Evolutionary conservation across 257 asterid genomes (phyloP).

Genomic region (Gynochthodes officinalis): DNA sequence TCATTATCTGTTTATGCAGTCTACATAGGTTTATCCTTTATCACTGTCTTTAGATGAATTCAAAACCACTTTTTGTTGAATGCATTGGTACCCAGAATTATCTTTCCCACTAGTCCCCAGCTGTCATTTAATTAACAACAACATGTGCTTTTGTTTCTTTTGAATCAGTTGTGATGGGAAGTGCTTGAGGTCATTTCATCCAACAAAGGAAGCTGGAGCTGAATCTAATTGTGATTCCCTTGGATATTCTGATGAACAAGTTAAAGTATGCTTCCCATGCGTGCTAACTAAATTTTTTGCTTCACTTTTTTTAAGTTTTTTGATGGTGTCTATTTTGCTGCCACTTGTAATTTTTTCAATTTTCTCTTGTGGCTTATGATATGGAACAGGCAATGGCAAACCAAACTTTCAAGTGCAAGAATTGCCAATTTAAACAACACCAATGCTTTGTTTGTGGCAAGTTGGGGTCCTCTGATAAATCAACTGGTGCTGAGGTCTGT

Average conservation of each 20-base stretch:
- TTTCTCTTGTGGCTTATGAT: not conserved
- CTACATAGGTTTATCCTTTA: not conserved
- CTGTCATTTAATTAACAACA: not conserved
- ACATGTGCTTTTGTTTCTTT: not conserved
- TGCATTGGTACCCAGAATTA: not conserved
- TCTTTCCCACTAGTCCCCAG: not conserved
- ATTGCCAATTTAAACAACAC: constrained; percentile 68
- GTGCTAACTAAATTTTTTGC: not conserved
- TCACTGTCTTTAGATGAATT: not conserved
- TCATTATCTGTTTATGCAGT: not conserved
- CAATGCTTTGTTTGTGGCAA: constrained; percentile 84
- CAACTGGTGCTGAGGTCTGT: constrained; percentile 71
- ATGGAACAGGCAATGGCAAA: constrained; percentile 7
- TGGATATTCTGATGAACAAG: constrained; percentile 47
- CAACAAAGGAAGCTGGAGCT: constrained; percentile 54
- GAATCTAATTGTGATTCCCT: constrained; percentile 62
- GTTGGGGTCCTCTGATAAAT: constrained; percentile 84
- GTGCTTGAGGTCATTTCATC: constrained; percentile 91
- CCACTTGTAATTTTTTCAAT: not conserved
- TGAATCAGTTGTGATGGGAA: constrained; percentile 74
- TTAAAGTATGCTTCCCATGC: constrained; percentile 39
- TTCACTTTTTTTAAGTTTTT: not conserved
- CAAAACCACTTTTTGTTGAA: not conserved
- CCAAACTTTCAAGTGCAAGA: constrained; percentile 58
- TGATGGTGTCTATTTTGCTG: not conserved